Base-by-base conservation (phyloP, 2,329 filamentous ascomycete genomes). In the Rugonectria rugulosa region DNA sequence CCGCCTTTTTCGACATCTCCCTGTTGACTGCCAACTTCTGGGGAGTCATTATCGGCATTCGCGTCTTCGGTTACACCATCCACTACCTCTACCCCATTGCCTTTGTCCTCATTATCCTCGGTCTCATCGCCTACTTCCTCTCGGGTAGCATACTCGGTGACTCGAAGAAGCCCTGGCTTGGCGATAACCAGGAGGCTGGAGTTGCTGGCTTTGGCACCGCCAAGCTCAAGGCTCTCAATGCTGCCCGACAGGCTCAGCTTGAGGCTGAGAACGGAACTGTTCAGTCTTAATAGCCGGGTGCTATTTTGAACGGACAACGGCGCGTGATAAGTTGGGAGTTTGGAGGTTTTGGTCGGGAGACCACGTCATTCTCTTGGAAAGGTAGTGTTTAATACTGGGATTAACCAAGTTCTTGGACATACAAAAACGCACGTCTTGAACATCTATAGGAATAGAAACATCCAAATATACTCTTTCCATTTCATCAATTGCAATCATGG, bases 1-100 rank as follows among this genome's bases (percentile, higher is more conserved):
- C 95, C 3, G 94, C 93, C 17, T 97, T 99, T 77, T 96, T 97
- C 80, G 96, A 99, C 75, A 96, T 98, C 68, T 94, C 90, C 7
- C 80, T 99, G 62, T 81, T 99, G 57, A 98, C 95, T 2, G 91
- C 88, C 66, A 97, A 96, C 77, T 98, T 98, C 78, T 99, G 95
- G 95, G 93, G 92, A 62, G 89, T 96, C 59, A 89, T 96, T 64
- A 94, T 99, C 66, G 95, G 95, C 44, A 86, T 96, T 64, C 84
- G 88, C 71, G 90, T 98, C 43, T 96, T 99, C 69, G 86, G 88
- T 38, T 85, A 90, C 66, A 75, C 75, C 34, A 86, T 99, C 54
- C 90, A 97, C 77, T 97, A 86, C 81, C 82, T 97, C 77, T 99
- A 99, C 76, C 94, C 95, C 5, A 90, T 97, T 70, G 94, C 95